phyloP scores from a whole-genome alignment of 2,329 filamentous ascomycete species.

The Aspergillus awamori region DNA sequence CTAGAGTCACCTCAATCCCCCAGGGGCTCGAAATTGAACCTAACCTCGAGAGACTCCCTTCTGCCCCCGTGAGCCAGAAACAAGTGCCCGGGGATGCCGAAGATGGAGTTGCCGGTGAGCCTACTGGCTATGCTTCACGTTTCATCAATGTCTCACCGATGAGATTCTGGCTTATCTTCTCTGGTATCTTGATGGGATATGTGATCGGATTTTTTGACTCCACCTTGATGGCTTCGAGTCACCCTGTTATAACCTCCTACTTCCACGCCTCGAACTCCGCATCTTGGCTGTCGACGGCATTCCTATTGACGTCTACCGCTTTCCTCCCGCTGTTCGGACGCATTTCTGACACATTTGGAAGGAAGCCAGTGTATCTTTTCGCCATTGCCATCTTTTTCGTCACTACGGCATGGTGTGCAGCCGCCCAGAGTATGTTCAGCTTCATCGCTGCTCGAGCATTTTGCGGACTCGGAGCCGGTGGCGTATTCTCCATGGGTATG shows the following conservation, averaged over 20 bases:
- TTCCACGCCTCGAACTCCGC: slow-evolving; percentile 77
- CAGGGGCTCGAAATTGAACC: slow-evolving; percentile 32
- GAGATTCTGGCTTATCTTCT: slow-evolving; percentile 66
- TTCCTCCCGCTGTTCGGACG: slow-evolving; percentile 76
- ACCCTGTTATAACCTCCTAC: slow-evolving; percentile 80
- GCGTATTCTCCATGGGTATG: slow-evolving; percentile 70
- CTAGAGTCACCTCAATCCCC: slow-evolving; percentile 30
- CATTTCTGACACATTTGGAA: slow-evolving; percentile 72
- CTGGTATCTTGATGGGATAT: slow-evolving; percentile 60
- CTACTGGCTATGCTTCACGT: slow-evolving; percentile 31
- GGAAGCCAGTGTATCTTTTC: slow-evolving; percentile 68
- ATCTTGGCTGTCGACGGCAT: slow-evolving; percentile 80
- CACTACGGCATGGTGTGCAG: slow-evolving; percentile 70
- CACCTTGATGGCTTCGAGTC: slow-evolving; percentile 79
- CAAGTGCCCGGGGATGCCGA: slow-evolving; percentile 14
- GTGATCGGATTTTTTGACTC: slow-evolving; percentile 69
- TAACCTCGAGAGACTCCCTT: slow-evolving; percentile 28
- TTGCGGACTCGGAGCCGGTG: slow-evolving; percentile 73
- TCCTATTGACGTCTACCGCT: slow-evolving; percentile 74
- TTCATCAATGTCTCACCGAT: slow-evolving; percentile 43
- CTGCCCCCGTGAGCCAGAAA: slow-evolving; percentile 16
- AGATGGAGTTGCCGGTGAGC: slow-evolving; percentile 12
- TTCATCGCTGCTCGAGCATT: slow-evolving; percentile 73
- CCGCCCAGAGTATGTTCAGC: slow-evolving; percentile 68
- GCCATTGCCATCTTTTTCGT: slow-evolving; percentile 64